Conservation (phyloP, 2,329 filamentous ascomycete genomes). For the Cladophialophora psammophila region DNA sequence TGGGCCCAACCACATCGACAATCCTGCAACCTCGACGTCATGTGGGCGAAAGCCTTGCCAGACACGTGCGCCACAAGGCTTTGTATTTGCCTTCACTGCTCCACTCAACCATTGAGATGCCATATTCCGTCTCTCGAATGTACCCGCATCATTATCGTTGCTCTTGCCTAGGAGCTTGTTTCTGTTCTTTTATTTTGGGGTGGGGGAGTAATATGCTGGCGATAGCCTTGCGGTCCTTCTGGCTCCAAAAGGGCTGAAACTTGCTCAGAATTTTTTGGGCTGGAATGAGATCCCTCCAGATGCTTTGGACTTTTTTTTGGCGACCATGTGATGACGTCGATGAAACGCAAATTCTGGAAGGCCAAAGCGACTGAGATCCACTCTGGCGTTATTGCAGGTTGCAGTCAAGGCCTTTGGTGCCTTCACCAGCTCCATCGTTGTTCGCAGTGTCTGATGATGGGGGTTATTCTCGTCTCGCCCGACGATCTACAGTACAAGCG, state of each 20-base stretch:
- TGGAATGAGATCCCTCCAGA: neutral
- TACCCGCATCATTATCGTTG: neutral
- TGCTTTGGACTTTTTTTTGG: neutral
- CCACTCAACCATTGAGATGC: neutral
- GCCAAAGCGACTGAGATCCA: neutral
- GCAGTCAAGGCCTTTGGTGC: neutral
- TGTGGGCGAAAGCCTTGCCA: conserved; percentile 18
- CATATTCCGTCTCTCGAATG: neutral
- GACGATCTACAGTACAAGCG: neutral
- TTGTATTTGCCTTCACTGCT: conserved; percentile 12
- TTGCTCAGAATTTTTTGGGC: neutral
- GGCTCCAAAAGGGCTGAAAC: neutral
- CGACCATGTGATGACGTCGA: conserved; percentile 12
- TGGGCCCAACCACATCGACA: neutral
- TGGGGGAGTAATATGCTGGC: neutral
- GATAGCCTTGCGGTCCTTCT: neutral
- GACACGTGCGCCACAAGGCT: conserved; percentile 21
- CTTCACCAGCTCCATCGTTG: neutral
- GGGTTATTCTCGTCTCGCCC: neutral
- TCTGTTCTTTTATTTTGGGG: neutral
- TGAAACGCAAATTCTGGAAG: neutral
- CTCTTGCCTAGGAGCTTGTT: neutral
- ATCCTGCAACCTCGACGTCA: conserved; percentile 15
- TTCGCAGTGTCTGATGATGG: neutral
- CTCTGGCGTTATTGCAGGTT: neutral